Percentiles rank a stretch among this genome's conserved stretches.
phyloP scores from a whole-genome alignment of 805 yeast species.

The Saccharomycopsis fibuligera region DNA sequence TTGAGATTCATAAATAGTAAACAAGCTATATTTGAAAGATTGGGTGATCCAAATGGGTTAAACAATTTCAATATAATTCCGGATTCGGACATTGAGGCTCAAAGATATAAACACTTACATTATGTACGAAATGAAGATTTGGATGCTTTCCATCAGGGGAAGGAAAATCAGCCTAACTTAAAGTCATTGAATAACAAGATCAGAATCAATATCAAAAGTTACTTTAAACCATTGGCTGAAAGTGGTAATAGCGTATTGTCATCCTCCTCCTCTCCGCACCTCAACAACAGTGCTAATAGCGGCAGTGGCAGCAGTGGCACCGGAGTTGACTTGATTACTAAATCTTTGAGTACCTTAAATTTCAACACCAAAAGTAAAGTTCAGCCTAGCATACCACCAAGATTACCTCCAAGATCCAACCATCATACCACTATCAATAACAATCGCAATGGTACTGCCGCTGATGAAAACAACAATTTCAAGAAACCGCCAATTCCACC shows the following conservation, averaged over 20 bases:
- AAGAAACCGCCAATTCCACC: constrained; percentile 5
- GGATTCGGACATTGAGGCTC: neutral
- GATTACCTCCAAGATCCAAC: constrained; percentile 2
- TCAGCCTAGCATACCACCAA: no score
- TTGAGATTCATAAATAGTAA: constrained; percentile 6
- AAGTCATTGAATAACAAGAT: neutral
- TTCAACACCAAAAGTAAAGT: no score
- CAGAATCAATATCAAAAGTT: constrained; percentile 10
- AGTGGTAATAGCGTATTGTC: no score
- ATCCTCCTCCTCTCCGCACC: no score
- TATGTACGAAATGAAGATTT: neutral
- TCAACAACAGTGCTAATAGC: neutral
- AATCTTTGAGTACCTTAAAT: no score
- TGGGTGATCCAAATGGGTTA: constrained; percentile 4
- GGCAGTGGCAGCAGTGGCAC: neutral
- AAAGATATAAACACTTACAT: neutral
- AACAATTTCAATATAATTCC: constrained; percentile 19
- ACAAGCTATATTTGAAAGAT: constrained; percentile 6
- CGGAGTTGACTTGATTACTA: no score
- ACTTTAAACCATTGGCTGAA: constrained; percentile 14
- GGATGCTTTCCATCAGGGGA: neutral
- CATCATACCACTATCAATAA: neutral
- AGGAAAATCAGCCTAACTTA: constrained; percentile 6
- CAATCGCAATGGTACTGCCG: neutral
- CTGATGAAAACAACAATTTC: no score